Conservation (phyloP, 441 rosid genomes). For the Viola pubescens region DNA sequence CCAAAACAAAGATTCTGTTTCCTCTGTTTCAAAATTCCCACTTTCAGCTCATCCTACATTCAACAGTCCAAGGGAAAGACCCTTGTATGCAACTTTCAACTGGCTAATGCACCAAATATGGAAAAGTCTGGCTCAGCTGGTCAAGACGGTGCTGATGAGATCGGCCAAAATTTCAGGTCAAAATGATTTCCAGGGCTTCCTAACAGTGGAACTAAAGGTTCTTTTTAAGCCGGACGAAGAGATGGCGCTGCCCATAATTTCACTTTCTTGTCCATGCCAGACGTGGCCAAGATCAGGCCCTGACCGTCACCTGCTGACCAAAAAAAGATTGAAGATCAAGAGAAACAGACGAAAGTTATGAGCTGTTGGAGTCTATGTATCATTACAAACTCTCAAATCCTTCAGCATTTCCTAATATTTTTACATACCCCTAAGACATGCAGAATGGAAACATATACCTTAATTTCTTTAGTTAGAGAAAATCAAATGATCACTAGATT, state of each 20-base stretch:
- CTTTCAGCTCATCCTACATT: too few relatives aligned
- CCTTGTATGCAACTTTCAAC: too few relatives aligned
- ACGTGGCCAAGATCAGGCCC: conserved; percentile 55
- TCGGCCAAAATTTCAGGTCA: conserved; percentile 3
- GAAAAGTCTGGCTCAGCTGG: too few relatives aligned
- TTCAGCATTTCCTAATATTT: neutral
- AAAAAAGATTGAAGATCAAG: conserved; percentile 10
- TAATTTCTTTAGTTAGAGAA: neutral
- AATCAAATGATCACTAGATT: too few relatives aligned
- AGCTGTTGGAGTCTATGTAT: neutral
- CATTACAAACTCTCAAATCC: neutral
- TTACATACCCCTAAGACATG: too few relatives aligned
- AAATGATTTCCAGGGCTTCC: neutral
- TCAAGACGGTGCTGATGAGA: neutral
- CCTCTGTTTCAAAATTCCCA: too few relatives aligned
- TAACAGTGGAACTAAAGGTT: neutral
- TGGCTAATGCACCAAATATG: too few relatives aligned
- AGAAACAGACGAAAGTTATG: neutral
- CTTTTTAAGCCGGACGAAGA: conserved; percentile 14
- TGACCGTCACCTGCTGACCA: conserved; percentile 43
- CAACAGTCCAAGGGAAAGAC: too few relatives aligned
- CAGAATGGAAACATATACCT: neutral
- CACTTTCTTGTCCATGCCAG: conserved; percentile 83
- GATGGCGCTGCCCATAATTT: conserved; percentile 85
- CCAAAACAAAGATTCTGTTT: too few relatives aligned